Conservation (phyloP, 2,329 filamentous ascomycete species). For the Aspergillus ustus region DNA sequence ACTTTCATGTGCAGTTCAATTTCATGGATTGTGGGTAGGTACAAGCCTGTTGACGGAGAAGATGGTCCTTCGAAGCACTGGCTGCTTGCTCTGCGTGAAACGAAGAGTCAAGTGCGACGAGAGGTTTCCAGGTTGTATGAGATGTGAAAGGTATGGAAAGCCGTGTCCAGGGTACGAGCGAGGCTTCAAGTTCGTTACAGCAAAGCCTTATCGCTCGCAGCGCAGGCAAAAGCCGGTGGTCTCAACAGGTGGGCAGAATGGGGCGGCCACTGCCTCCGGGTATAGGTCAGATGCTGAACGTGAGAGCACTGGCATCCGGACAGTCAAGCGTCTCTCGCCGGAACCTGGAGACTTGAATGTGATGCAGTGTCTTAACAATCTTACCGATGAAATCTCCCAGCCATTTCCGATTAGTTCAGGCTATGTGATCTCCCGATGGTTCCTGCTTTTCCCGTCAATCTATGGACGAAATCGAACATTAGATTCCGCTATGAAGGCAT, state of each 20-base stretch:
- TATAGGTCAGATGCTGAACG: not conserved
- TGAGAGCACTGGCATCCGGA: constrained; percentile 9
- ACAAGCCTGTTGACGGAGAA: not conserved
- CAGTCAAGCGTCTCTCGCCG: constrained; percentile 2
- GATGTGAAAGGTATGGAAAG: constrained; percentile 39
- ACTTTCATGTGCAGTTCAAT: not conserved
- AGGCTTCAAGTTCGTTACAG: constrained; percentile 40
- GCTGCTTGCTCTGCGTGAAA: constrained; percentile 33
- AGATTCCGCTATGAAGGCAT: constrained; percentile 33
- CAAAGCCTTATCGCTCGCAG: constrained; percentile 33
- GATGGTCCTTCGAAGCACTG: constrained; percentile 34
- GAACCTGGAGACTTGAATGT: constrained; percentile 26
- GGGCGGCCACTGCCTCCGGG: not conserved
- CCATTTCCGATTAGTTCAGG: constrained; percentile 24
- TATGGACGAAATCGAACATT: constrained; percentile 32
- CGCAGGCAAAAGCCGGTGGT: constrained; percentile 14
- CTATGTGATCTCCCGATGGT: constrained; percentile 29
- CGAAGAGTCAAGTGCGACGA: constrained; percentile 41
- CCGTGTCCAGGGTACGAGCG: constrained; percentile 41
- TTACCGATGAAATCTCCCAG: constrained; percentile 31
- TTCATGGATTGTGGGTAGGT: not conserved
- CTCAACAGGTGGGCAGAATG: not conserved
- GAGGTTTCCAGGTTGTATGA: constrained; percentile 35
- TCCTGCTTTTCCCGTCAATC: constrained; percentile 29
- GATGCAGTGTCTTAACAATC: constrained; percentile 25